A percentile compares a stretch with the other conserved stretches of the same genome.
Evolutionary conservation across 2,329 filamentous ascomycete species (phyloP).

Genomic region (Pyrenophora seminiperda): DNA sequence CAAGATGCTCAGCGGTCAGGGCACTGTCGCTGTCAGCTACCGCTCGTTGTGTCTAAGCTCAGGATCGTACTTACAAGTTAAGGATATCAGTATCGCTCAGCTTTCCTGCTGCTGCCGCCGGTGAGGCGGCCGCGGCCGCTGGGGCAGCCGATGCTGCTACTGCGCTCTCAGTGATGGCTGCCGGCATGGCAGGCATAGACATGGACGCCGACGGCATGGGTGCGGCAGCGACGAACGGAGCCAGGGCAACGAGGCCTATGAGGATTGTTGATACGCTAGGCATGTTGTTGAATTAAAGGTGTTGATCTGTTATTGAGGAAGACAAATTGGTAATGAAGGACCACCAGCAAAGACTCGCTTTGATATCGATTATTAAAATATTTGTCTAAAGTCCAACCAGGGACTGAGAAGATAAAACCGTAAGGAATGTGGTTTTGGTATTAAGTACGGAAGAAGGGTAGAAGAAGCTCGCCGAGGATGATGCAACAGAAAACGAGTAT

Average conservation of each 20-base stretch:
- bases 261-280: conserved; percentile 46
- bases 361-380: conserved; percentile 45
- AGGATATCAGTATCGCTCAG: conserved; percentile 59
- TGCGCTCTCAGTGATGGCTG: conserved; percentile 23
- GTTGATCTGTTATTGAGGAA: conserved; percentile 27
- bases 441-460: conserved; percentile 43
- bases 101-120: conserved; percentile 34
- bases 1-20: conserved; percentile 75
- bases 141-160: conserved; percentile 21
- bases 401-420: conserved; percentile 45
- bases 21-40: conserved; percentile 58
- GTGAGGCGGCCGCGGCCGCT: conserved; percentile 23
- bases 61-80: conserved; percentile 55
- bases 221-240: conserved; percentile 40
- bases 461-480: conserved; percentile 42
- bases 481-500: conserved; percentile 46
- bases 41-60: conserved; percentile 21
- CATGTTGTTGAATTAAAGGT: conserved; percentile 45
- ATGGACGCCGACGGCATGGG: conserved; percentile 26
- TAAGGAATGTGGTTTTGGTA: conserved; percentile 45
- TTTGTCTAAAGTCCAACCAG: conserved; percentile 48
- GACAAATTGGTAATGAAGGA: conserved; percentile 31
- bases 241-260: conserved; percentile 44
- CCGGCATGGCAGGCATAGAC: conserved; percentile 12
- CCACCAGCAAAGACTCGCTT: conserved; percentile 48